Conservation (phyloP, 2,329 filamentous ascomycete genomes). For the Arthroderma uncinatum region DNA sequence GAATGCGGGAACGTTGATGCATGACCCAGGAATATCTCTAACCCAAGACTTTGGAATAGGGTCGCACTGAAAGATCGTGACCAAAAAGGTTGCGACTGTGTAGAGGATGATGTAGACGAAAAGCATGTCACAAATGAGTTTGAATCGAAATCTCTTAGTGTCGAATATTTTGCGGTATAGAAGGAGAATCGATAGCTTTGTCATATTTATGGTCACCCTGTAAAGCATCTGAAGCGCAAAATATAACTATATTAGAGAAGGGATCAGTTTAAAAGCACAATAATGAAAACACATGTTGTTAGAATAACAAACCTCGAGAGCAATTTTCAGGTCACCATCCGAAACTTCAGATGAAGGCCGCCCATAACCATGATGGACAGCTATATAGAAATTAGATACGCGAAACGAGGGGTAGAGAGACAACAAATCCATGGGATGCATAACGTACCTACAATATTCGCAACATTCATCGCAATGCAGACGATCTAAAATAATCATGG, state of each 20-base stretch:
- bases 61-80: conserved; percentile 42
- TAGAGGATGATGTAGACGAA: conserved; percentile 37
- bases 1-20: conserved; percentile 38
- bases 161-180: conserved; percentile 47
- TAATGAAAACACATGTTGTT: neutral
- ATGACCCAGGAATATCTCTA: conserved; percentile 30
- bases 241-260: conserved; percentile 32
- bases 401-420: neutral
- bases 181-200: conserved; percentile 43
- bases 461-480: conserved; percentile 19
- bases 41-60: conserved; percentile 41
- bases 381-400: conserved; percentile 8
- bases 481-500: conserved; percentile 13
- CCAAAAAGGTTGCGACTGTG: conserved; percentile 35
- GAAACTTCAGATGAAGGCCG: conserved; percentile 15
- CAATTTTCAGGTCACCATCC: conserved; percentile 17
- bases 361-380: conserved; percentile 24
- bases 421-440: neutral
- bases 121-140: conserved; percentile 33
- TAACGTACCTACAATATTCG: conserved; percentile 18
- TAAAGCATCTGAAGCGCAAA: conserved; percentile 45
- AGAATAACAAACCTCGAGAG: conserved; percentile 18
- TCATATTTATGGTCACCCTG: conserved; percentile 44
- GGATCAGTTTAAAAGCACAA: neutral
- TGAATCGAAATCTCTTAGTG: conserved; percentile 38